These are phyloP conservation scores for Dryas alaskensis DNA, from an alignment of 306 rosid species.

Conservation along the genomic window DNA sequence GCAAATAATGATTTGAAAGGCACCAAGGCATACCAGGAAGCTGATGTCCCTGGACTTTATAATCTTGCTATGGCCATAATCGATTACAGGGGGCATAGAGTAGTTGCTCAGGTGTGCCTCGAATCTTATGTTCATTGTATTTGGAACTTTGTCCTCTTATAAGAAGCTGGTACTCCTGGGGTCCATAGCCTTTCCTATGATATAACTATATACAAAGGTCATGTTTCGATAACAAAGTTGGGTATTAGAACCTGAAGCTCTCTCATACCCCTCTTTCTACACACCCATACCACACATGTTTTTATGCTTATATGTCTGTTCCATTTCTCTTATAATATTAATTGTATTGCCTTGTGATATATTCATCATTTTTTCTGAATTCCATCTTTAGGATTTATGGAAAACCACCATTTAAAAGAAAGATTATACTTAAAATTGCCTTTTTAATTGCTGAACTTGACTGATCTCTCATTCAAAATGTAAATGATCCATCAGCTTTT, in stretches of 20 bases:
- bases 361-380: not conserved
- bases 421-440: not conserved
- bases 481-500: not conserved
- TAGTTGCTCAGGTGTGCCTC: constrained; percentile 93
- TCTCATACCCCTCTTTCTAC: not conserved
- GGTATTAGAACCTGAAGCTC: not conserved
- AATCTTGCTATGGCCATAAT: constrained; percentile 96
- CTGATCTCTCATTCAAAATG: not conserved
- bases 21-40: constrained; percentile 98
- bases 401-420: not conserved
- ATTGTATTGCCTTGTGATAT: not conserved
- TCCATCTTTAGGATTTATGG: not conserved
- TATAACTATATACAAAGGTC: not conserved
- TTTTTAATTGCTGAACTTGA: not conserved
- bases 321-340: not conserved
- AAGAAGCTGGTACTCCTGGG: not conserved
- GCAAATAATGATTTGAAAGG: constrained; percentile 99
- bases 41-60: constrained; percentile 90
- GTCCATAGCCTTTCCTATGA: not conserved
- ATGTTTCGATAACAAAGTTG: not conserved
- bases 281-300: not conserved
- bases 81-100: constrained; percentile 98
- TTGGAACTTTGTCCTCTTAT: not conserved
- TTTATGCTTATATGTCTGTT: not conserved
- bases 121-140: not conserved